Base-by-base conservation (phyloP, 106 monocot species). In the Dioscorea alata region DNA sequence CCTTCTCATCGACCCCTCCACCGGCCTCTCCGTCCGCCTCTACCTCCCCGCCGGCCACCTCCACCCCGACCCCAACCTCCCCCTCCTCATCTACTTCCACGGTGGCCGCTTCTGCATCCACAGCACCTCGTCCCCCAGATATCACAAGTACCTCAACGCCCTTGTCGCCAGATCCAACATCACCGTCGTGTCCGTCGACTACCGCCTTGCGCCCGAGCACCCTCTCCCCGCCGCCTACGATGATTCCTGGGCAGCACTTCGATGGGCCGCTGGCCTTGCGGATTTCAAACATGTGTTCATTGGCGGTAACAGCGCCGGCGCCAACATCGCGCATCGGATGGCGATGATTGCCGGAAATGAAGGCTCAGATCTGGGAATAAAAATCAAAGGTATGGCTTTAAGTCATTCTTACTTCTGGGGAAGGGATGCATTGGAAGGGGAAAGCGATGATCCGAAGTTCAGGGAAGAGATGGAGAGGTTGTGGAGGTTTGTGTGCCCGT, bases 151-250 rank as follows among this genome's bases (percentile, higher is more conserved):
- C 63, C 63, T 64, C 63, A 64, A 64, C 63, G 12, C 63, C 33
- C 33, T 64, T 34, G 63, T 33, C 33, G 28, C 32, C 33, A 33
- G 33, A 34, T 13, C 63, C n/a, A 33, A 34, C 33, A 15, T 64
- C 33, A 15, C 67, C 23, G 67, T 24, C 53, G 61, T 78, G 31
- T 72, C 78, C 51, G 61, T 78, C 33, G 35, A 68, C 61, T 78
- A 78, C 67, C 67, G 78, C 22, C 78, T 34, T 13, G 78, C 72
- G 1, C 71, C 78, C 13, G 72, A 78, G 78, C 28, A 67, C 52
- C 73, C 67, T 31, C 33, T 64, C 4, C 63, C 63, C 7, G 63
- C 63, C 10, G 63, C 33, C 18, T 64, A 64, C 33, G 54, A 54
- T 33, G 63, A 33, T 15, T 28, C 31, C 2, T 34, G 63, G 63